Evolutionary conservation across 257 asterid genomes (phyloP).

Genomic region (Marsdenia floribunda): DNA sequence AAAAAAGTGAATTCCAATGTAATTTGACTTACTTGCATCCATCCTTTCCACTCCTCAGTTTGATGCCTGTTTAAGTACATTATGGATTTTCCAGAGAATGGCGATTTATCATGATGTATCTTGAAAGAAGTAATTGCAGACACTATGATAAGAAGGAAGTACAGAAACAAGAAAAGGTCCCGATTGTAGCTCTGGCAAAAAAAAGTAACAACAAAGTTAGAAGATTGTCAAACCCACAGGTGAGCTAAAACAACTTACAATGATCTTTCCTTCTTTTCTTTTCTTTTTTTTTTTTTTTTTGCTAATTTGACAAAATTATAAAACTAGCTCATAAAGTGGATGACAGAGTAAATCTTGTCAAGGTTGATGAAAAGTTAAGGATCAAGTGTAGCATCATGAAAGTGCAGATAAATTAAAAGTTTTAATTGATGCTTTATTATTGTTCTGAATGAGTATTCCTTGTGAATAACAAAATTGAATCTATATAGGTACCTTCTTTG

Average conservation of each 20-base stretch:
- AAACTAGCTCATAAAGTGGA: not conserved
- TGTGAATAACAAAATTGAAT: not conserved
- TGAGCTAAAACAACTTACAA: too few species aligned
- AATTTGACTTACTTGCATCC: conserved; percentile 76
- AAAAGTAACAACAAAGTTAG: conserved; percentile 20
- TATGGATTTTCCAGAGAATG: conserved; percentile 68
- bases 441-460: not conserved
- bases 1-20: not conserved
- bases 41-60: conserved; percentile 97
- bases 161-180: conserved; percentile 87
- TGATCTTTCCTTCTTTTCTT: too few species aligned
- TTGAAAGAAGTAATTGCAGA: conserved; percentile 80
- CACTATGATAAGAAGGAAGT: conserved; percentile 82
- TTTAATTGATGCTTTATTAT: not conserved
- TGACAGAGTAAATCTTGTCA: not conserved
- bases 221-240: not conserved
- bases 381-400: not conserved
- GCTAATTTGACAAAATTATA: not conserved
- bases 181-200: conserved; percentile 66
- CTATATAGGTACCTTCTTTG: conserved; percentile 54
- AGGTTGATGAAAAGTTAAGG: not conserved
- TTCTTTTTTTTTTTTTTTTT: not conserved
- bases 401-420: not conserved
- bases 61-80: conserved; percentile 92
- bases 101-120: conserved; percentile 81